phyloP scores from a whole-genome alignment of 2,329 filamentous ascomycete species.

The Colletotrichum eremochloae region DNA sequence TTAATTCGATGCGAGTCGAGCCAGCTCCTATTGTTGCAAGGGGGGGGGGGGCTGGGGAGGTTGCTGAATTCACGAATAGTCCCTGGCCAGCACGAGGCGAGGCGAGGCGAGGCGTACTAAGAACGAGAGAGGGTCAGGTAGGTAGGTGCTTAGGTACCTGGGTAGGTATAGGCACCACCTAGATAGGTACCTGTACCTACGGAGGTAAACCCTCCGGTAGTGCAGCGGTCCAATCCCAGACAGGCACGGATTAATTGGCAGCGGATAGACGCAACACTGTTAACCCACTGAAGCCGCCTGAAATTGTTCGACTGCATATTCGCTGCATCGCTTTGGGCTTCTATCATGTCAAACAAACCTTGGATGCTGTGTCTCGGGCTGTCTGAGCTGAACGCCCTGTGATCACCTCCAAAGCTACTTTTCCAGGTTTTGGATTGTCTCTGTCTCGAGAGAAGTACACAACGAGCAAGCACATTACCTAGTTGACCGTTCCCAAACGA shows the following conservation, averaged over 20 bases:
- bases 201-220: background rate
- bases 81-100: conserved; percentile 19
- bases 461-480: background rate
- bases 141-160: conserved; percentile 9
- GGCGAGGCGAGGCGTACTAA: background rate
- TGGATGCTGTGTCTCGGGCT: conserved; percentile 5
- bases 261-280: background rate
- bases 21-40: conserved; percentile 4
- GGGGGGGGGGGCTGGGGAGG: conserved; percentile 20
- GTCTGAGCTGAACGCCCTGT: background rate
- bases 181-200: too few relatives aligned
- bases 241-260: background rate
- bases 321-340: background rate
- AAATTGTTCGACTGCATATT: conserved; percentile 7
- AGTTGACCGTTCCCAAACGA: conserved; percentile 5
- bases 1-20: background rate
- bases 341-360: background rate
- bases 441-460: background rate
- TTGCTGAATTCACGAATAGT: conserved; percentile 23
- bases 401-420: background rate
- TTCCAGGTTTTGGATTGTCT: background rate
- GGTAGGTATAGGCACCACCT: background rate
- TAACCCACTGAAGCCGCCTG: background rate
- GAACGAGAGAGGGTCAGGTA: background rate
- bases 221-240: conserved; percentile 10